Base-by-base conservation (phyloP, 2,329 filamentous ascomycete genomes). In the Phaeophleospora eucalypticola region DNA sequence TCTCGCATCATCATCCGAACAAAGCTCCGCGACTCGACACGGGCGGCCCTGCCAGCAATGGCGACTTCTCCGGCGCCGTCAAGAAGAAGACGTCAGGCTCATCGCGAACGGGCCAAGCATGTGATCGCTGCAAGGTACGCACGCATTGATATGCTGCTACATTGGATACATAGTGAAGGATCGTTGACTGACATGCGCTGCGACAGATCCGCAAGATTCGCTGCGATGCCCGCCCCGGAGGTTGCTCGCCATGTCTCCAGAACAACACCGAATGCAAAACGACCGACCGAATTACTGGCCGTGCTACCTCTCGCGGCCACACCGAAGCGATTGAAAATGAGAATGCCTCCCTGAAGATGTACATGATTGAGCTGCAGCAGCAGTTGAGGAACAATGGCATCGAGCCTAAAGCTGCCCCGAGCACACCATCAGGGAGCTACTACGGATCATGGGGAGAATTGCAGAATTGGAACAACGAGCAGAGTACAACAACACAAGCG, bases 251-350 rank as follows among this genome's bases (percentile, higher is more conserved):
- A 59, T 95, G 89, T 71, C 72, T 81, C 58, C 82, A 85, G 67
- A 86, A 87, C 64, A 82, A 81, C 54, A 81, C 86, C 58, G 80
- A 87, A 62, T 95, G 89, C 70, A 84, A 81, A 69, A 89, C 89
- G 44, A 95, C 89, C 48, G 89, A 95, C 67, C 83, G 89, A 58
- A 88, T 93, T 62, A 90, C 87, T 3, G 87, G 88, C 48, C 83
- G 86, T 53, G 87, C 88, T 41, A 85, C 87, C 49, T 81, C 83
- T 47, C 77, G 89, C 58, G 89, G 89, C 43, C 89, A 91, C 61
- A 75, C 87, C 54, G 84, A 90, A 63, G 79, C 83, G 57, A 74
- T 93, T 46, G 87, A 95, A 67, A 77, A 79, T 50, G 82, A 89
- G 61, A 83, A 84, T 66, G 72, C 69, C n/a, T 77, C 78, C 57